Conservation (phyloP, 306 rosid species). For the Neltuma alba region DNA sequence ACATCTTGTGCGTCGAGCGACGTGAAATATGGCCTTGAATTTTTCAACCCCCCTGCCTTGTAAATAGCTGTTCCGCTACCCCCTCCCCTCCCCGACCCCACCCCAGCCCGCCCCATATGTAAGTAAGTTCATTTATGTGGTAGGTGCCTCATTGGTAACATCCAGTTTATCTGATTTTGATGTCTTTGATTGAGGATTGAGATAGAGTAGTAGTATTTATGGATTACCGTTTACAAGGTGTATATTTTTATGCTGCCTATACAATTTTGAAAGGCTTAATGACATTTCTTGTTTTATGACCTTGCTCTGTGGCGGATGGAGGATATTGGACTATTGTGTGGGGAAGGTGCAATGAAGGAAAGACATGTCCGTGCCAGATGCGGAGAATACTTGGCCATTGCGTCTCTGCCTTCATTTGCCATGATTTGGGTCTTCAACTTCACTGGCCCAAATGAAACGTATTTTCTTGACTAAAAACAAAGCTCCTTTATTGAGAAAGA, state of each 20-base stretch:
- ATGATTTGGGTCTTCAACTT: background rate
- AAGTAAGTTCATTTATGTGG: slow-evolving; percentile 46
- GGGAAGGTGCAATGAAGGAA: background rate
- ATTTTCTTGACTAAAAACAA: background rate
- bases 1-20: slow-evolving; percentile 43
- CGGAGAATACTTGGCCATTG: background rate
- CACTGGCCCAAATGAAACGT: background rate
- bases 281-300: background rate
- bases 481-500: no score
- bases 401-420: background rate
- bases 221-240: background rate
- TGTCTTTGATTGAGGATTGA: slow-evolving; percentile 20
- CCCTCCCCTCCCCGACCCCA: background rate
- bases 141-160: slow-evolving; percentile 34
- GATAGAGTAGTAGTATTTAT: slow-evolving; percentile 23
- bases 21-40: slow-evolving; percentile 35
- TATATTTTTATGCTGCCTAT: background rate
- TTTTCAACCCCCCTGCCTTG: slow-evolving; percentile 38
- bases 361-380: background rate
- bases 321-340: background rate
- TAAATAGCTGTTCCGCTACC: slow-evolving; percentile 39
- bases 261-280: background rate
- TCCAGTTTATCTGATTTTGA: slow-evolving; percentile 22
- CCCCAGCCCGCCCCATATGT: slow-evolving; percentile 36
- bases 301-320: background rate